phyloP scores from a whole-genome alignment of 495 filamentous ascomycete species.

The Achaetomiella virescens region DNA sequence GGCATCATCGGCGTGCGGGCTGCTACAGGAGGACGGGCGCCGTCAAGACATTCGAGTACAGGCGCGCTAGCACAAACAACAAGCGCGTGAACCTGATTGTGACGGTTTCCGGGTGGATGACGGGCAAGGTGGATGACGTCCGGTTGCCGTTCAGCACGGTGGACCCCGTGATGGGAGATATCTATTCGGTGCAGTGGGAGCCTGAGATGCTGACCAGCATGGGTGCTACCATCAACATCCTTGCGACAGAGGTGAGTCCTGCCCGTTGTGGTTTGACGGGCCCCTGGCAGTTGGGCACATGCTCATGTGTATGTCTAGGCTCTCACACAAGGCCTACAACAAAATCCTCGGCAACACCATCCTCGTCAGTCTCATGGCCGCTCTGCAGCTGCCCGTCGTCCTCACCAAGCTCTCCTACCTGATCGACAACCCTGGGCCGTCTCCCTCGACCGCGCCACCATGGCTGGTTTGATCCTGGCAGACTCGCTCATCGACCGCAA shows the following conservation, averaged over 20 bases:
- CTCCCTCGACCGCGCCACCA: constrained; percentile 79
- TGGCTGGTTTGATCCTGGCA: constrained; percentile 87
- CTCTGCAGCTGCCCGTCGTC: constrained; percentile 85
- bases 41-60: constrained; percentile 93
- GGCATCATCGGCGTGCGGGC: constrained; percentile 78
- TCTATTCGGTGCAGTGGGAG: constrained; percentile 97
- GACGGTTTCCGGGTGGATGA: constrained; percentile 97
- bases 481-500: constrained; percentile 92
- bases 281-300: constrained; percentile 3
- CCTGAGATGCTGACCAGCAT: constrained; percentile 96
- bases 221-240: constrained; percentile 96
- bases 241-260: constrained; percentile 84
- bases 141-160: constrained; percentile 92
- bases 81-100: constrained; percentile 95
- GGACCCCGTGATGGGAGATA: constrained; percentile 95
- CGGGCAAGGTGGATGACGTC: constrained; percentile 93
- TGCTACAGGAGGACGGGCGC: constrained; percentile 78
- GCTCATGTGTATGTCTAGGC: constrained; percentile 50
- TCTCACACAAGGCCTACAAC: constrained; percentile 90
- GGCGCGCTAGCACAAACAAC: constrained; percentile 94
- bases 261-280: background rate
- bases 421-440: constrained; percentile 97
- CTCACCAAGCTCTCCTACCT: constrained; percentile 93
- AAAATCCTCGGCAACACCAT: constrained; percentile 90
- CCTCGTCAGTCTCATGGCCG: constrained; percentile 82